Conservation (phyloP, 768 basidiomycete species). For the Lentinula edodes region DNA sequence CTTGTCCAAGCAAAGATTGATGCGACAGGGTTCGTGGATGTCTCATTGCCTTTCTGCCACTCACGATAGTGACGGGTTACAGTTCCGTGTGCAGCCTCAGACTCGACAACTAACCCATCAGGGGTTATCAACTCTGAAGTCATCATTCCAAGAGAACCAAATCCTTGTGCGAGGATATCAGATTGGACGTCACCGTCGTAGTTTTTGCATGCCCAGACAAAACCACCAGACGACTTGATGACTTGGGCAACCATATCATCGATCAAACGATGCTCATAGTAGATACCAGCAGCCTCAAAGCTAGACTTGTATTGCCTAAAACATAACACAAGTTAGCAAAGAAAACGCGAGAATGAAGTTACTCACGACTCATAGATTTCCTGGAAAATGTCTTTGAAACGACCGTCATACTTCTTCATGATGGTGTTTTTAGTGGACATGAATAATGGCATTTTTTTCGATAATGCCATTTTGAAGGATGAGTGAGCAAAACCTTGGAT, state of each 20-base stretch:
- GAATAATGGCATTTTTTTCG: slow-evolving; percentile 82
- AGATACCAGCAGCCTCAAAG: slow-evolving; percentile 69
- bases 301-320: slow-evolving; percentile 59
- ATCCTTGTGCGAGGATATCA: slow-evolving; percentile 96
- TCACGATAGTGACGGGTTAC: slow-evolving; percentile 98
- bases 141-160: slow-evolving; percentile 98
- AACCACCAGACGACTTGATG: slow-evolving; percentile 94
- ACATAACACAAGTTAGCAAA: neutral
- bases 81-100: slow-evolving; percentile 95
- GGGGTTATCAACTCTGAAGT: slow-evolving; percentile 93
- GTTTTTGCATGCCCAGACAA: slow-evolving; percentile 72
- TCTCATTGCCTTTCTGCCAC: slow-evolving; percentile 95
- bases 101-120: slow-evolving; percentile 87
- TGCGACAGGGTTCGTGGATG: slow-evolving; percentile 97
- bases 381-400: slow-evolving; percentile 99
- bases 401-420: slow-evolving; percentile 95
- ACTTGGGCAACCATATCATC: slow-evolving; percentile 99
- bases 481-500: slow-evolving; percentile 95
- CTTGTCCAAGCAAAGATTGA: slow-evolving; percentile 99
- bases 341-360: neutral
- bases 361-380: slow-evolving; percentile 77
- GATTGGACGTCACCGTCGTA: slow-evolving; percentile 87
- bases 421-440: slow-evolving; percentile 99
- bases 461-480: slow-evolving; percentile 93
- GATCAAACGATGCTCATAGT: slow-evolving; percentile 95